Evolutionary conservation across 805 yeast species (phyloP).

Genomic region (Wickerhamiella allomyrinae): DNA sequence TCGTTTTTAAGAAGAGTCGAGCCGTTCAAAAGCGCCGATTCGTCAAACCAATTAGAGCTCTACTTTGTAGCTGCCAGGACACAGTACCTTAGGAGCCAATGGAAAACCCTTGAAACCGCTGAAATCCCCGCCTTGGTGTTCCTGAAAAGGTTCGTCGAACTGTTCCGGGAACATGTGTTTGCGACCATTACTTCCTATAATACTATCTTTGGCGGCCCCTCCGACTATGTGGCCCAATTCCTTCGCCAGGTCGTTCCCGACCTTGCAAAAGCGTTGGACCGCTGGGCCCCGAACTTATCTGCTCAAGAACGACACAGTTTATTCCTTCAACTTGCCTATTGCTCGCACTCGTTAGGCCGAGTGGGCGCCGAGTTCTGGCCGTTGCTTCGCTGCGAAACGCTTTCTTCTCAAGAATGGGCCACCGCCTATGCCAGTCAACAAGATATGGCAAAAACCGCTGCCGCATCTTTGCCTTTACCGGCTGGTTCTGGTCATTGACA

Average conservation of each 20-base stretch:
- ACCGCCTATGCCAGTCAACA: conserved; percentile 33
- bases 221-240: conserved; percentile 20
- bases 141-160: conserved; percentile 67
- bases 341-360: conserved; percentile 71
- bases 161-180: conserved; percentile 69
- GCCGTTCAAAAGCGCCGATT: conserved; percentile 18
- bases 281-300: conserved; percentile 19
- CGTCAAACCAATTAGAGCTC: conserved; percentile 15
- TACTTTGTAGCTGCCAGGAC: conserved; percentile 26
- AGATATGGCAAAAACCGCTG: conserved; percentile 15
- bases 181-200: conserved; percentile 54
- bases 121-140: conserved; percentile 43
- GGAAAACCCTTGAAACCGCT: conserved; percentile 31
- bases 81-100: conserved; percentile 11
- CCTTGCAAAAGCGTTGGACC: conserved; percentile 15
- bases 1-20: conserved; percentile 55
- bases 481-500: no score
- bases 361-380: conserved; percentile 57
- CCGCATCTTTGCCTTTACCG: not conserved
- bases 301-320: conserved; percentile 38
- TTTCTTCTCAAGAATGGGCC: conserved; percentile 31
- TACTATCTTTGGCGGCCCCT: conserved; percentile 40
- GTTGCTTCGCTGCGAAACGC: conserved; percentile 14
- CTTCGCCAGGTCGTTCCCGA: conserved; percentile 16
- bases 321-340: conserved; percentile 70